These are phyloP conservation scores for Prototheca wickerhamii DNA, from an alignment of 163 green algal genomes.

Conservation along the genomic window DNA sequence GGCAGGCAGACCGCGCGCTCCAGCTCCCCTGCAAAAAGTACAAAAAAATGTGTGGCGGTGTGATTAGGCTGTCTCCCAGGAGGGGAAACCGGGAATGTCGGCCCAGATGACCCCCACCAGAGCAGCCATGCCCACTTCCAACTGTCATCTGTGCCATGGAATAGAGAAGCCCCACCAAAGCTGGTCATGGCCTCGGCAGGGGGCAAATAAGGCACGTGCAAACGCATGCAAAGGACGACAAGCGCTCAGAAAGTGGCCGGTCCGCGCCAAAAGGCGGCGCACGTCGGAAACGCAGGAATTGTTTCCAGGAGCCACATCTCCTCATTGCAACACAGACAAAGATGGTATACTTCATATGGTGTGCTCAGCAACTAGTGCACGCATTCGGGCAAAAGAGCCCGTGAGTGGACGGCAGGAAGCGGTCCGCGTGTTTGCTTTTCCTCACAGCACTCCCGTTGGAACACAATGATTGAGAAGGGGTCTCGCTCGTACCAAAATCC, in stretches of 20 bases:
- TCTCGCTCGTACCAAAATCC: too few relatives aligned
- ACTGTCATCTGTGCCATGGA: constrained; percentile 1
- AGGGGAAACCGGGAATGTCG: constrained; percentile 7
- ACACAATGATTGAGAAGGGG: too few relatives aligned
- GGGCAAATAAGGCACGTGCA: constrained; percentile 6
- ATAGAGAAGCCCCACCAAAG: neutral
- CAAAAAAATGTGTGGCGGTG: neutral
- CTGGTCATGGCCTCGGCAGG: neutral
- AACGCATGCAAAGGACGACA: neutral
- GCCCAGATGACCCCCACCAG: neutral
- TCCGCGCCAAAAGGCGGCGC: too few relatives aligned
- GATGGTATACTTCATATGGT: too few relatives aligned
- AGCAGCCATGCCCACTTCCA: constrained; percentile 3
- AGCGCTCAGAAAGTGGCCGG: neutral
- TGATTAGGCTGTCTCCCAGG: constrained; percentile 8
- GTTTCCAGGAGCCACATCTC: too few relatives aligned
- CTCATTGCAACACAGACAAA: too few relatives aligned
- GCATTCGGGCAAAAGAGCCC: too few relatives aligned
- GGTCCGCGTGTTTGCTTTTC: too few relatives aligned
- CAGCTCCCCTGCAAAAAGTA: neutral
- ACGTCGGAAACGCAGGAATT: too few relatives aligned
- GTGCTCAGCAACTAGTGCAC: too few relatives aligned
- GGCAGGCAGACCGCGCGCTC: neutral
- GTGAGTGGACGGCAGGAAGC: too few relatives aligned
- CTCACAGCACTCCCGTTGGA: too few relatives aligned